Evolutionary conservation across 2,329 filamentous ascomycete genomes (phyloP).

Genomic region (Epichloe aotearoae): DNA sequence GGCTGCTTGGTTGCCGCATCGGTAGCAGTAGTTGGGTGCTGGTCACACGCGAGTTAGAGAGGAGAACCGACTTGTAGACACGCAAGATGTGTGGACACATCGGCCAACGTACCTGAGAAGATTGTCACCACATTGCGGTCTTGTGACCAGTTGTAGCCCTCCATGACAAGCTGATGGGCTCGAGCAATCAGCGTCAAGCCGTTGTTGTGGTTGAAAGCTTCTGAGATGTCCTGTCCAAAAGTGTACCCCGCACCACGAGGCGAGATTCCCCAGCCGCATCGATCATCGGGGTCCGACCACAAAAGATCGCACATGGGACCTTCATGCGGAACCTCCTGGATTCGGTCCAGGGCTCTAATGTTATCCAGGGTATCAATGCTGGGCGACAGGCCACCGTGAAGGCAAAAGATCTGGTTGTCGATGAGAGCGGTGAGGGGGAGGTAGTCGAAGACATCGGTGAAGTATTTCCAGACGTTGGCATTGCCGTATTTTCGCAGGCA

Average conservation of each 20-base stretch:
- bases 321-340: conserved; percentile 96
- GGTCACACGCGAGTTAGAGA: conserved; percentile 6
- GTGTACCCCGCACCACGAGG: conserved; percentile 91
- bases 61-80: neutral
- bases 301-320: conserved; percentile 96
- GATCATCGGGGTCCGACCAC: conserved; percentile 96
- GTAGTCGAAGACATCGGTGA: conserved; percentile 97
- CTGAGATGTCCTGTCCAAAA: conserved; percentile 92
- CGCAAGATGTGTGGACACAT: conserved; percentile 3
- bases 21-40: conserved; percentile 94
- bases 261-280: conserved; percentile 91
- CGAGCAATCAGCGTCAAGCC: conserved; percentile 88
- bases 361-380: conserved; percentile 93
- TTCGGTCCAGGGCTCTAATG: conserved; percentile 86
- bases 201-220: conserved; percentile 99
- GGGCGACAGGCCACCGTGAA: conserved; percentile 93
- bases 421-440: conserved; percentile 89
- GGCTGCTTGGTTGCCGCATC: conserved; percentile 97
- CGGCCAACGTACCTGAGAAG: conserved; percentile 61
- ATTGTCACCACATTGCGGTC: conserved; percentile 97
- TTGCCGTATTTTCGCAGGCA: conserved; percentile 98
- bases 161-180: conserved; percentile 98
- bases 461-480: conserved; percentile 98
- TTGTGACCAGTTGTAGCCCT: conserved; percentile 99
- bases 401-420: conserved; percentile 98